phyloP scores from a whole-genome alignment of 2,329 filamentous ascomycete species.

The Microdochium bolleyi region DNA sequence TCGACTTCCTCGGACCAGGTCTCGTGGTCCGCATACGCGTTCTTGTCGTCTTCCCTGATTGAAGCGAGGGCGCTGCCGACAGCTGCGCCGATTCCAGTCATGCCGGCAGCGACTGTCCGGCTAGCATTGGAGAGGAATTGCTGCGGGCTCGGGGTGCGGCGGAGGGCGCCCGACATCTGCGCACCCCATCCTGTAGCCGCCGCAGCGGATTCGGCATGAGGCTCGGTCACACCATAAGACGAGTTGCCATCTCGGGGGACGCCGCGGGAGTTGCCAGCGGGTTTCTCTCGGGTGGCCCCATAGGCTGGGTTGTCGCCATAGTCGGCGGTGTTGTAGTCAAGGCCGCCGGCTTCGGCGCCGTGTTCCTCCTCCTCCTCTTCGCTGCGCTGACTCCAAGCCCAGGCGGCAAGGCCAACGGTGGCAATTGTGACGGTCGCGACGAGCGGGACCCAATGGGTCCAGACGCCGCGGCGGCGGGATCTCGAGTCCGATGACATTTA shows the following conservation, averaged over 20 bases:
- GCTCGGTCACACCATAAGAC: conserved; percentile 31
- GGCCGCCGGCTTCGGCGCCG: conserved; percentile 36
- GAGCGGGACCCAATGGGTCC: conserved; percentile 85
- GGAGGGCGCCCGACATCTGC: conserved; percentile 72
- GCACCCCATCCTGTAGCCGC: conserved; percentile 55
- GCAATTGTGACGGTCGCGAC: conserved; percentile 81
- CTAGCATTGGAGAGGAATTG: conserved; percentile 81
- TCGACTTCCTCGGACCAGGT: conserved; percentile 89
- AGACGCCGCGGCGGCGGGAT: conserved; percentile 51
- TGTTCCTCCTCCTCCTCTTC: conserved; percentile 60
- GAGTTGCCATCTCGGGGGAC: conserved; percentile 27
- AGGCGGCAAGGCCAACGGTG: conserved; percentile 77
- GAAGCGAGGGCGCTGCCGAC: conserved; percentile 76
- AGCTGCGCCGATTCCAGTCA: conserved; percentile 74
- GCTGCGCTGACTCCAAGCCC: conserved; percentile 86
- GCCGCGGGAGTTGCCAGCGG: conserved; percentile 17
- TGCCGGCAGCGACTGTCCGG: conserved; percentile 71
- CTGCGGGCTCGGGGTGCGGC: conserved; percentile 78
- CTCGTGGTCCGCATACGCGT: conserved; percentile 76
- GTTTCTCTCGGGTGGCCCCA: conserved; percentile 29
- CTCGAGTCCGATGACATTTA: conserved; percentile 54
- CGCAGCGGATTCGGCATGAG: conserved; percentile 22
- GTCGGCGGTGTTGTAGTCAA: conserved; percentile 40
- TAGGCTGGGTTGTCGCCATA: conserved; percentile 44
- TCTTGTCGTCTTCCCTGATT: conserved; percentile 76